phyloP scores from a whole-genome alignment of 2,329 filamentous ascomycete genomes.

The Hyphodiscus sp. region DNA sequence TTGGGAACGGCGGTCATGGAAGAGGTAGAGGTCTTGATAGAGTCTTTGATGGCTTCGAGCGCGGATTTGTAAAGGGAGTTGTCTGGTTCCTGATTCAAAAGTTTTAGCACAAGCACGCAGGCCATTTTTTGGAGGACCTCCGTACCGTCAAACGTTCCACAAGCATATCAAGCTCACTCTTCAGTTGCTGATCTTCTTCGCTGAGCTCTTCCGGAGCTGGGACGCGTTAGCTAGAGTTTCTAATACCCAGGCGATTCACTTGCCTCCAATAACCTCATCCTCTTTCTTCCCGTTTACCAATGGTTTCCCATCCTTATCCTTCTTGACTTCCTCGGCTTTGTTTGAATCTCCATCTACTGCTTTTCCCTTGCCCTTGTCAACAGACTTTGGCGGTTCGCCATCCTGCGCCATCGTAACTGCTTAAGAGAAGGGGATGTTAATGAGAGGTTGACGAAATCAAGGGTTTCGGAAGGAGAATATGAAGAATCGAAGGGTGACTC shows the following conservation, averaged over 20 bases:
- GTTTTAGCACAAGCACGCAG: slow-evolving; percentile 7
- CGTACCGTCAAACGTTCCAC: slow-evolving; percentile 86
- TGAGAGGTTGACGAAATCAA: neutral
- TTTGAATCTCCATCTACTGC: slow-evolving; percentile 60
- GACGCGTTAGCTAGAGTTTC: slow-evolving; percentile 30
- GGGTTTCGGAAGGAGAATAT: slow-evolving; percentile 4
- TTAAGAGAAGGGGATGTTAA: slow-evolving; percentile 7
- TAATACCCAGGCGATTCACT: slow-evolving; percentile 11
- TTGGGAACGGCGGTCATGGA: slow-evolving; percentile 99
- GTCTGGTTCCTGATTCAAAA: slow-evolving; percentile 67
- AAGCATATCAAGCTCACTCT: slow-evolving; percentile 96
- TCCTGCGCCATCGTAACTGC: slow-evolving; percentile 78
- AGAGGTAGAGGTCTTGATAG: slow-evolving; percentile 97
- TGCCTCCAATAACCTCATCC: slow-evolving; percentile 45
- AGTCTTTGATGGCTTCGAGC: slow-evolving; percentile 93
- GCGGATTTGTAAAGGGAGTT: slow-evolving; percentile 83
- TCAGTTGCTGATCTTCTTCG: slow-evolving; percentile 97
- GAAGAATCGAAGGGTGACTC: neutral
- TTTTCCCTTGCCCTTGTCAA: slow-evolving; percentile 97
- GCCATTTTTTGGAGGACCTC: neutral
- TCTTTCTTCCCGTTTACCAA: slow-evolving; percentile 69
- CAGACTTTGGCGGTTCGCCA: slow-evolving; percentile 74
- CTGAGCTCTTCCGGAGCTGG: slow-evolving; percentile 74
- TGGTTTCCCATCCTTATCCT: slow-evolving; percentile 64
- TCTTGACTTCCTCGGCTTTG: slow-evolving; percentile 51